Conservation (phyloP, 768 basidiomycete genomes). For the Lentinula sp. region DNA sequence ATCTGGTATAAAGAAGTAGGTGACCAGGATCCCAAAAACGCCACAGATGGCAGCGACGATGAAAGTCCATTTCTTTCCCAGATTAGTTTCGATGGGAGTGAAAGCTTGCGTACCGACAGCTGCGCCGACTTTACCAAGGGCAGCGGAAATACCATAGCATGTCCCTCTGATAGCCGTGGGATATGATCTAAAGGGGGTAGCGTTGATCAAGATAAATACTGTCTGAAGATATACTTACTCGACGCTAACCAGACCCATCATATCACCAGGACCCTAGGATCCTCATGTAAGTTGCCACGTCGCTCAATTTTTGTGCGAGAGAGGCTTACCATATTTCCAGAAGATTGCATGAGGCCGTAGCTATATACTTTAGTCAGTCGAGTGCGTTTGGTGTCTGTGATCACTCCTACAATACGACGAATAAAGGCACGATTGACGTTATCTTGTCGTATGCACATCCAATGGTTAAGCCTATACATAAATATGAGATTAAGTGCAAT, state of each 20-base stretch:
- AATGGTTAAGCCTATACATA: slow-evolving; percentile 39
- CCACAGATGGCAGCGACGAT: slow-evolving; percentile 69
- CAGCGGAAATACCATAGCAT: slow-evolving; percentile 64
- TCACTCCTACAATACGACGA: slow-evolving; percentile 55
- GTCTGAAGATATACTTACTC: slow-evolving; percentile 38
- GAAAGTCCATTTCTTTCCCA: slow-evolving; percentile 70
- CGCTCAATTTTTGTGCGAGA: not conserved
- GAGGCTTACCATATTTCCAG: slow-evolving; percentile 52
- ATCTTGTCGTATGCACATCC: slow-evolving; percentile 59
- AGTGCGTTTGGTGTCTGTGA: not conserved
- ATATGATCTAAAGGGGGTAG: slow-evolving; percentile 37
- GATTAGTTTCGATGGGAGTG: slow-evolving; percentile 59
- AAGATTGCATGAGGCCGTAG: slow-evolving; percentile 69
- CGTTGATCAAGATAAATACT: not conserved
- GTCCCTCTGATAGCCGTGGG: slow-evolving; percentile 65
- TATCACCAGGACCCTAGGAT: slow-evolving; percentile 61
- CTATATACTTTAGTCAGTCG: slow-evolving; percentile 21
- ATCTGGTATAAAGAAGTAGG: slow-evolving; percentile 65
- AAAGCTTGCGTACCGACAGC: slow-evolving; percentile 68
- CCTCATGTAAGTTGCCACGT: not conserved
- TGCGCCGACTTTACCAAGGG: slow-evolving; percentile 57
- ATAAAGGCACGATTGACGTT: slow-evolving; percentile 54
- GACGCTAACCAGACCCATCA: slow-evolving; percentile 59
- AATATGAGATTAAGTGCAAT: not conserved
- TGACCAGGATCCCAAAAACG: slow-evolving; percentile 52